phyloP scores from a whole-genome alignment of 148 eudicot genomes.

The Camellia japonica region DNA sequence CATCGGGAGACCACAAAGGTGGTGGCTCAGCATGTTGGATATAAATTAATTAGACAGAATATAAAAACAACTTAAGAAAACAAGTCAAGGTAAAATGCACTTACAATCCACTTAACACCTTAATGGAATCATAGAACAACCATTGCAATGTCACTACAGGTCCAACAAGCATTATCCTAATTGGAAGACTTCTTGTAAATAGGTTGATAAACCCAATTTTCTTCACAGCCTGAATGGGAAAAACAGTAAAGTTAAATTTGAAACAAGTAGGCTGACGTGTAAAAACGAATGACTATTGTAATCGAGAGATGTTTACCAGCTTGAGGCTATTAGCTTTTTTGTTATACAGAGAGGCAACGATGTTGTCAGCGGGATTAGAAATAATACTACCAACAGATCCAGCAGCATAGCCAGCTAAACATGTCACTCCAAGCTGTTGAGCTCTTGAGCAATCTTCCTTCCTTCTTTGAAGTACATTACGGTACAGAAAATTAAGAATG shows the following conservation, averaged over 20 bases:
- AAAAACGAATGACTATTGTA: neutral
- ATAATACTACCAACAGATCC: constrained; percentile 85
- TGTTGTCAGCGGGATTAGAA: constrained; percentile 88
- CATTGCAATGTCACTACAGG: constrained; percentile 92
- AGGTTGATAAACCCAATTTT: constrained; percentile 72
- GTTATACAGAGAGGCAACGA: constrained; percentile 86
- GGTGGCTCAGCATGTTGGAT: neutral
- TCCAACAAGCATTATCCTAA: constrained; percentile 85
- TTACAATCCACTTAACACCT: constrained; percentile 90
- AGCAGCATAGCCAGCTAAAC: constrained; percentile 86
- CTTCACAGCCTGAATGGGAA: constrained; percentile 64
- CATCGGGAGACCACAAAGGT: neutral
- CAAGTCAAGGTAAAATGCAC: constrained; percentile 26
- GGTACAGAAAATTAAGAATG: constrained; percentile 70
- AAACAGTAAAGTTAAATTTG: neutral
- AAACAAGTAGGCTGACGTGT: neutral
- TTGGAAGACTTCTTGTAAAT: constrained; percentile 91
- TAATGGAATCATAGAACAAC: constrained; percentile 88
- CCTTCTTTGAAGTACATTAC: constrained; percentile 50
- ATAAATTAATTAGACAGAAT: neutral
- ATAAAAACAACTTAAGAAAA: neutral
- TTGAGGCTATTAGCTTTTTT: constrained; percentile 58
- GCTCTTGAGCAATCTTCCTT: constrained; percentile 76
- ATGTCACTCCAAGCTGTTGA: constrained; percentile 92
- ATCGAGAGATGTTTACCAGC: constrained; percentile 43